These are phyloP conservation scores for Erythrophleum ivorense DNA, from an alignment of 331 rosid species.

Conservation along the genomic window DNA sequence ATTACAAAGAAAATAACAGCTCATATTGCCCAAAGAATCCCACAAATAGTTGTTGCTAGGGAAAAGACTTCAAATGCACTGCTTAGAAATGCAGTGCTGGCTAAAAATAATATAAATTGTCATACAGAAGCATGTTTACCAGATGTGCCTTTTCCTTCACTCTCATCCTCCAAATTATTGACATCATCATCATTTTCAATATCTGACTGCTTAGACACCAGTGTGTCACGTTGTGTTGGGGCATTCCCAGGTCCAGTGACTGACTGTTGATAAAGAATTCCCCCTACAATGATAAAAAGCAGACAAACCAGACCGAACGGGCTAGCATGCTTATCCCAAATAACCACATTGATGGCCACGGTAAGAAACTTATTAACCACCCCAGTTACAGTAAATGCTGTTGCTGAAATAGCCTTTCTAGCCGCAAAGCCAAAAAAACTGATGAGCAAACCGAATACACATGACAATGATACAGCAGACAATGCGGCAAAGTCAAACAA, in stretches of 20 bases:
- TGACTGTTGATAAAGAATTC: slow-evolving; percentile 90
- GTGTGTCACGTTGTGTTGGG: slow-evolving; percentile 45
- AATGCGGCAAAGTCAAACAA: slow-evolving; percentile 63
- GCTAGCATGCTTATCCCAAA: slow-evolving; percentile 98
- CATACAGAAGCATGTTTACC: slow-evolving; percentile 65
- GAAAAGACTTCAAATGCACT: slow-evolving; percentile 44
- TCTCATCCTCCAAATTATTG: slow-evolving; percentile 49
- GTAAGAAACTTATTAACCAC: slow-evolving; percentile 96
- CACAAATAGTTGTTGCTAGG: slow-evolving; percentile 24
- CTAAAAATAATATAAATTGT: slow-evolving; percentile 47
- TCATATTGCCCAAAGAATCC: slow-evolving; percentile 36
- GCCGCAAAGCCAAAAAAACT: slow-evolving; percentile 97
- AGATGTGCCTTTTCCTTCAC: slow-evolving; percentile 48
- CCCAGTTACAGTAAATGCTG: slow-evolving; percentile 93
- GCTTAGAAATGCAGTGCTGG: slow-evolving; percentile 26
- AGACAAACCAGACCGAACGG: slow-evolving; percentile 85
- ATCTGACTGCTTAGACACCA: slow-evolving; percentile 53
- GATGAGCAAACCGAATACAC: slow-evolving; percentile 86
- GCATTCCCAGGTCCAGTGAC: slow-evolving; percentile 58
- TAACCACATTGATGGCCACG: slow-evolving; percentile 77
- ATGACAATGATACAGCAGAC: slow-evolving; percentile 67
- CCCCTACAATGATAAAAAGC: slow-evolving; percentile 80
- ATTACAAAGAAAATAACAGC: slow-evolving; percentile 36
- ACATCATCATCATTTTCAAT: slow-evolving; percentile 41
- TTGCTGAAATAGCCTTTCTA: slow-evolving; percentile 87